These are phyloP conservation scores for Senna tora DNA, from an alignment of 306 rosid species.

Conservation along the genomic window DNA sequence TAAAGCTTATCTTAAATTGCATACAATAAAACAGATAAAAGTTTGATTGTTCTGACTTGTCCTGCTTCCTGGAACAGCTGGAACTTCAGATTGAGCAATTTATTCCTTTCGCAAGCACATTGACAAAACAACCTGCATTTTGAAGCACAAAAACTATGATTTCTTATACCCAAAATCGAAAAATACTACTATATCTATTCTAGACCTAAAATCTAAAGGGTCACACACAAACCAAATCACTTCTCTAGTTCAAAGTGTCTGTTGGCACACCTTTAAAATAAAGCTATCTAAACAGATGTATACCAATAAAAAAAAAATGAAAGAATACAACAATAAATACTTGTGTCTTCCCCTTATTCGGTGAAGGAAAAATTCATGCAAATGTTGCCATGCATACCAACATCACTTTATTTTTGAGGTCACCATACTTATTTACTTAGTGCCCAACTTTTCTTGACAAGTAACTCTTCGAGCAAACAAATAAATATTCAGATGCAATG, in stretches of 20 bases:
- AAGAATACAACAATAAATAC: neutral
- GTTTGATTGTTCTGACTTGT: slow-evolving; percentile 8
- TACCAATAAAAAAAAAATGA: no score
- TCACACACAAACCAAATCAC: slow-evolving; percentile 3
- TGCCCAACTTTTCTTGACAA: neutral
- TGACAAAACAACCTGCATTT: slow-evolving; percentile 36
- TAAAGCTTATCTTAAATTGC: neutral
- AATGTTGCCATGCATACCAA: neutral
- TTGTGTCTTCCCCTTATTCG: neutral
- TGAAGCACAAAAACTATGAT: slow-evolving; percentile 8
- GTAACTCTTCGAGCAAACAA: neutral
- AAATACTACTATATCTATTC: neutral
- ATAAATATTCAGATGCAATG: neutral
- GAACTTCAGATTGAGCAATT: slow-evolving; percentile 22
- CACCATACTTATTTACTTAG: neutral
- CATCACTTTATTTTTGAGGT: neutral
- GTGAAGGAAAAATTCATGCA: neutral
- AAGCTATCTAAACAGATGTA: neutral
- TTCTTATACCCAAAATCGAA: neutral
- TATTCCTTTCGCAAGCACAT: slow-evolving; percentile 35
- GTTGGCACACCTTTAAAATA: neutral
- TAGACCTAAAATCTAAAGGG: neutral
- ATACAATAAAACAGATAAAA: slow-evolving; percentile 19
- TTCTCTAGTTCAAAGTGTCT: neutral
- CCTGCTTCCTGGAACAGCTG: neutral